These are phyloP conservation scores for Metschnikowia peoriensis DNA, from an alignment of 805 yeast species.

Conservation along the genomic window DNA sequence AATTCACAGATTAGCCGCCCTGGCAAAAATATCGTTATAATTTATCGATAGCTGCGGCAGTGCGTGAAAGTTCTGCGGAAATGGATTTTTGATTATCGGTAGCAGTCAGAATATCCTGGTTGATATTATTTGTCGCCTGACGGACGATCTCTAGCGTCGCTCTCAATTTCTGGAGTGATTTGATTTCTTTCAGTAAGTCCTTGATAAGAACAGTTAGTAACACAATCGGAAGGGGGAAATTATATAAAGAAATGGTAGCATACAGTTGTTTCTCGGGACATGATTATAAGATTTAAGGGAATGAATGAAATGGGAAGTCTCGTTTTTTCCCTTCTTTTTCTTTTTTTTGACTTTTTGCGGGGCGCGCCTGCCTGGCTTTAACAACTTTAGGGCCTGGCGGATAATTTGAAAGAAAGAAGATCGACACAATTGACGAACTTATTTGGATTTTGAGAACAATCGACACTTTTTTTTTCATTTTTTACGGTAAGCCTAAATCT, in stretches of 20 bases:
- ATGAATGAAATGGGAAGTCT: too few relatives aligned
- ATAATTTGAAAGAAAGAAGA: too few relatives aligned
- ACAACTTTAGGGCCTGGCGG: too few relatives aligned
- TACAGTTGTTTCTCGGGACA: not conserved
- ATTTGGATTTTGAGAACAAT: too few relatives aligned
- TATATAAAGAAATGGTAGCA: not conserved
- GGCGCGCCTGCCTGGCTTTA: too few relatives aligned
- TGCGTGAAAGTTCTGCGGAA: constrained; percentile 5
- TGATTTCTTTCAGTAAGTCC: constrained; percentile 10
- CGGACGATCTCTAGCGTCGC: constrained; percentile 31
- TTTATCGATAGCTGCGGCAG: constrained; percentile 5
- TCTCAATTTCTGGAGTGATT: constrained; percentile 25
- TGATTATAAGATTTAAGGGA: not conserved
- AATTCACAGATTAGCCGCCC: too few relatives aligned
- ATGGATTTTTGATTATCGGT: constrained; percentile 18
- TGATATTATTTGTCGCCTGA: constrained; percentile 27
- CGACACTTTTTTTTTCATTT: too few relatives aligned
- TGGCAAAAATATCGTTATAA: not conserved
- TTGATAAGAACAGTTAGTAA: not conserved
- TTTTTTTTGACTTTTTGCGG: too few relatives aligned
- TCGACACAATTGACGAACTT: too few relatives aligned
- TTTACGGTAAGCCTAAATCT: too few relatives aligned
- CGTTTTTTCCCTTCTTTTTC: too few relatives aligned
- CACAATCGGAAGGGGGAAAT: too few relatives aligned
- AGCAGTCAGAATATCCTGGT: constrained; percentile 25